phyloP scores from a whole-genome alignment of 164 flowering plant species.

The Euptelea pleiosperma region DNA sequence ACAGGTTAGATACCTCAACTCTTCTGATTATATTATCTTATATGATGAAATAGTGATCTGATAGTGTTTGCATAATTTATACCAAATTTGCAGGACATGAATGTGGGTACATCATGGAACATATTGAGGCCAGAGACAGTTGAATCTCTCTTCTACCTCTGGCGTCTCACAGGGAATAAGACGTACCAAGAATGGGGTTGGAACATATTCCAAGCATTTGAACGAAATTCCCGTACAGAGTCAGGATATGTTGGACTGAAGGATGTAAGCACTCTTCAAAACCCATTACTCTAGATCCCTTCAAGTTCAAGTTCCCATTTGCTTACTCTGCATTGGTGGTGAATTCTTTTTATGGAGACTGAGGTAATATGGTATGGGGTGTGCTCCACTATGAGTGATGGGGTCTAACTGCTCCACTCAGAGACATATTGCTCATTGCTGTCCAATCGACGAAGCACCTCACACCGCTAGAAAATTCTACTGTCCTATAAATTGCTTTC shows the following conservation, averaged over 20 bases:
- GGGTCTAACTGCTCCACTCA: too few species aligned
- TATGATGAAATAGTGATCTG: not conserved
- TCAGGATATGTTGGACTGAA: slow-evolving; percentile 95
- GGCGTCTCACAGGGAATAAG: slow-evolving; percentile 94
- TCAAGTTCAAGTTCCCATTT: too few species aligned
- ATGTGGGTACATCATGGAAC: slow-evolving; percentile 97
- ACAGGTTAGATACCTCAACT: slow-evolving; percentile 42
- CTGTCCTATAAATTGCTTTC: too few species aligned
- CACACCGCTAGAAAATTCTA: too few species aligned
- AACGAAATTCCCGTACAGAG: slow-evolving; percentile 84
- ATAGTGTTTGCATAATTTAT: not conserved
- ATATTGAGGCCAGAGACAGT: slow-evolving; percentile 98
- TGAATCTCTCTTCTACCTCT: slow-evolving; percentile 92
- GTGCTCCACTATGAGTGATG: too few species aligned
- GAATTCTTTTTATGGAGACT: not conserved
- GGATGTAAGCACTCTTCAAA: slow-evolving; percentile 62
- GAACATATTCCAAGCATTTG: slow-evolving; percentile 99
- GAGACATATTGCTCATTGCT: too few species aligned
- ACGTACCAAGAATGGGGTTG: slow-evolving; percentile 99
- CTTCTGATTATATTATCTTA: not conserved
- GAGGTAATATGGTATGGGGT: too few species aligned
- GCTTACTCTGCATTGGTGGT: not conserved
- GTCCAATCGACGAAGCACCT: too few species aligned
- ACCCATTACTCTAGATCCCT: too few species aligned
- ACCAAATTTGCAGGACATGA: slow-evolving; percentile 68